Evolutionary conservation across 805 yeast species (phyloP).

Genomic region (Spathaspora boniae): DNA sequence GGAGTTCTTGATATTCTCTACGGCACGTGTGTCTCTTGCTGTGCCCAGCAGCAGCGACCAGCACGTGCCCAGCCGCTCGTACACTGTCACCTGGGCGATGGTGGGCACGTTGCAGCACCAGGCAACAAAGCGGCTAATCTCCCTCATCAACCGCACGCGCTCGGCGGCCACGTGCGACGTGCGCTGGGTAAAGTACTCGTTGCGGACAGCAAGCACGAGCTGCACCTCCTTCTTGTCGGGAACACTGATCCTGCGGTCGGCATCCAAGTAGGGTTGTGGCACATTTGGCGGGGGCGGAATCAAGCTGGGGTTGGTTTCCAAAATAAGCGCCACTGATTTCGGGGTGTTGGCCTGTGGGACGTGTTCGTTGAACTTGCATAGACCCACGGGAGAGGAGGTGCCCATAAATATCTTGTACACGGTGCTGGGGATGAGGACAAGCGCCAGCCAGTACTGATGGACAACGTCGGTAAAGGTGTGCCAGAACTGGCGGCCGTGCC

Average conservation of each 20-base stretch:
- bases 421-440: constrained; percentile 1
- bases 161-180: constrained; percentile 42
- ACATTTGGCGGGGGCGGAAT: constrained; percentile 39
- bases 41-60: too few relatives aligned
- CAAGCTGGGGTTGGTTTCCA: constrained; percentile 24
- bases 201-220: constrained; percentile 25
- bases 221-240: constrained; percentile 36
- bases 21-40: constrained; percentile 3
- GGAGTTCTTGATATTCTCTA: constrained; percentile 15
- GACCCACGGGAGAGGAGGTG: constrained; percentile 7
- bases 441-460: background rate
- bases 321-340: constrained; percentile 24
- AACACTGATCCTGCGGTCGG: constrained; percentile 34
- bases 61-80: constrained; percentile 19
- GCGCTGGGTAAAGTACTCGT: constrained; percentile 37
- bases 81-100: constrained; percentile 16
- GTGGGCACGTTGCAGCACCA: constrained; percentile 25
- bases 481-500: constrained; percentile 6
- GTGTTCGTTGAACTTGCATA: constrained; percentile 7
- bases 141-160: constrained; percentile 33
- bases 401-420: constrained; percentile 1
- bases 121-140: constrained; percentile 27
- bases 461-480: background rate
- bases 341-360: constrained; percentile 22
- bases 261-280: constrained; percentile 42